These are phyloP conservation scores for Oropetium thomaeum DNA, from an alignment of 176 grass and related monocot genomes.

Conservation along the genomic window DNA sequence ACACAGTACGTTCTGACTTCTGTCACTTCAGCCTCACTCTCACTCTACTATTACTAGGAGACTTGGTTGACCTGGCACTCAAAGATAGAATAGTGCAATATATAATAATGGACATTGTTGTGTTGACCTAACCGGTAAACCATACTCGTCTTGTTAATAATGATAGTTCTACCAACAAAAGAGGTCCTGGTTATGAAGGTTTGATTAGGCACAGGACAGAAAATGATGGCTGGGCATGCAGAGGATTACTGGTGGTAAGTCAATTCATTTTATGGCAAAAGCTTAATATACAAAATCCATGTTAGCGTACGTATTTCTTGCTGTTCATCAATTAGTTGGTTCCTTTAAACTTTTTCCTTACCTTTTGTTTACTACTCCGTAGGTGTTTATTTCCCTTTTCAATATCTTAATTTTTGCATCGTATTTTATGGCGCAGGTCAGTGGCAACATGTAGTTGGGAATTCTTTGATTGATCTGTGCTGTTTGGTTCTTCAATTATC, in stretches of 20 bases:
- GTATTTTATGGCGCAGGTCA: not conserved
- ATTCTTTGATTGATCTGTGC: not conserved
- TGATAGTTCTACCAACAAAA: not conserved
- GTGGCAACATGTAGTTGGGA: not conserved
- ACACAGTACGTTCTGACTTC: constrained; percentile 25
- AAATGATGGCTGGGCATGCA: constrained; percentile 17
- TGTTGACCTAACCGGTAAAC: constrained; percentile 34
- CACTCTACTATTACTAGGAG: not conserved
- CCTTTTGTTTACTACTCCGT: too few species aligned
- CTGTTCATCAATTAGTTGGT: not conserved
- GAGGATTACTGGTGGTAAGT: constrained; percentile 39
- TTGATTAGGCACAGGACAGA: constrained; percentile 11
- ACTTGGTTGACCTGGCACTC: constrained; percentile 31
- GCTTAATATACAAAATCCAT: constrained; percentile 17
- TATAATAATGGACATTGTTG: not conserved
- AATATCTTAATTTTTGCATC: too few species aligned
- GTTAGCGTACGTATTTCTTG: not conserved
- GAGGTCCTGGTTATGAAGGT: constrained; percentile 15
- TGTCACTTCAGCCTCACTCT: constrained; percentile 25
- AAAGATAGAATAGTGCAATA: constrained; percentile 8
- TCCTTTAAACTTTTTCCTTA: not conserved
- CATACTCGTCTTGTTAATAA: constrained; percentile 1
- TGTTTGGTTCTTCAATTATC: not conserved
- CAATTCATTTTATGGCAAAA: constrained; percentile 50
- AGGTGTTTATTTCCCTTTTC: too few species aligned